phyloP scores from a whole-genome alignment of 1,139 yeast species.

The Spencermartinsiella ligniputridi region DNA sequence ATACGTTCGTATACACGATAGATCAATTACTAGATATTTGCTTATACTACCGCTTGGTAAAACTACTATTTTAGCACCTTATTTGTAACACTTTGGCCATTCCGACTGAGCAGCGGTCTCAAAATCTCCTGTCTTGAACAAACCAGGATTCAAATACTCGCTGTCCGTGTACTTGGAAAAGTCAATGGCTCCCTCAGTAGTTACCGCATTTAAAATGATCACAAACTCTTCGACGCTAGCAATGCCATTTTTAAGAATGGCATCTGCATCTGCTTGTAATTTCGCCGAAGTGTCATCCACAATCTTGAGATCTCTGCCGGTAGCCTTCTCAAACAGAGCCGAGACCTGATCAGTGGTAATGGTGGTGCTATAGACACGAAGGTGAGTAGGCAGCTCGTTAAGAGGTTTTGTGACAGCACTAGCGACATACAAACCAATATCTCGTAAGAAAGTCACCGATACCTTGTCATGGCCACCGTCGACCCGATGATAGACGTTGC shows the following conservation, averaged over 20 bases:
- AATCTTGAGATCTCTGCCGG: conserved; percentile 36
- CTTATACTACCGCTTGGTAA: no score
- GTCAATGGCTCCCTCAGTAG: conserved; percentile 40
- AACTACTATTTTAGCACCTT: no score
- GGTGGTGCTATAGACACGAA: conserved; percentile 43
- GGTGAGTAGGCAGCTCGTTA: conserved; percentile 41
- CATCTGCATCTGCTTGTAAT: conserved; percentile 35
- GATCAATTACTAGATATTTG: no score
- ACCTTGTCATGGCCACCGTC: conserved; percentile 42
- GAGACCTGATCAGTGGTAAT: conserved; percentile 40
- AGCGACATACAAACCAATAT: conserved; percentile 48
- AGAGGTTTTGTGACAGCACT: conserved; percentile 40
- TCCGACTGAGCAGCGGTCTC: conserved; percentile 13
- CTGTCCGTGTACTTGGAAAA: conserved; percentile 37
- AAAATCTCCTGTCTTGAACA: conserved; percentile 48
- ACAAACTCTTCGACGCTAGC: conserved; percentile 14
- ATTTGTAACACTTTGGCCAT: no score
- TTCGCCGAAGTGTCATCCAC: conserved; percentile 35
- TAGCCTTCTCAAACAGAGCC: conserved; percentile 40
- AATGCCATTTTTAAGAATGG: conserved; percentile 17
- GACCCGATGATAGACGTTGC: conserved; percentile 31
- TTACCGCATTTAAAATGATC: conserved; percentile 29
- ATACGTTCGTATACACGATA: no score
- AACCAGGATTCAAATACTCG: conserved; percentile 52
- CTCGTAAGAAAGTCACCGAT: conserved; percentile 38